Base-by-base conservation (phyloP, 768 basidiomycete species). In the Boletus tomentosulus region DNA sequence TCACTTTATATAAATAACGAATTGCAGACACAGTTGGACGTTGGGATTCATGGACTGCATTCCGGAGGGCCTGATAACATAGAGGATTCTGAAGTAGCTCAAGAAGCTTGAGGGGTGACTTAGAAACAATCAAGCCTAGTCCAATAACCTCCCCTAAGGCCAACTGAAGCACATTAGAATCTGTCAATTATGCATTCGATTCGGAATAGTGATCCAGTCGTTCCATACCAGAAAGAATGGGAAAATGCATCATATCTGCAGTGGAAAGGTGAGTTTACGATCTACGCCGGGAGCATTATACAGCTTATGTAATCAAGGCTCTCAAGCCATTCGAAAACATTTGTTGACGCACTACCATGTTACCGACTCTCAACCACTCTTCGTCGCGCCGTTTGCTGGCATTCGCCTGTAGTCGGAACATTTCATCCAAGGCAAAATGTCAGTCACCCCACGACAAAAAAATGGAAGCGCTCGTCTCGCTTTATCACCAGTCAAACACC, bases 401-500 rank as follows among this genome's bases (percentile, higher is more conserved):
- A 24, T 35, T 33, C 12, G 28, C 42, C 15, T 46, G 47, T 46
- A 60, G 48, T 46, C 67, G 67, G 39, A 28, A 45, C 19, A 38
- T 54, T 13, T 70, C 67, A 10, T 62, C 60, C 50, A 68, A 52
- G 33, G 49, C 53, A 34, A 59, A 46, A n/a, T 3, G 41, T 13
- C 62, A 58, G 47, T 58, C 62, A 5, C 50, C 58, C 16, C 55
- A 60, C 47, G 61, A 71, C 48, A 51, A 51, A 39, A 78, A 74
- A 71, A 75, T 89, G 74, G 85, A 86, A 55, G 84, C 87, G 3
- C 83, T 91, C 57, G 78, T 90, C 57, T 77, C 82, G 10, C 79
- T 92, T 50, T 92, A 91, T 73, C 89, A 92, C 74, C 82, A 89
- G 71, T 72, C 84, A 46, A 81, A 81, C 53, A 72, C 74, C 2